These are phyloP conservation scores for Aschersonia sp. DNA, from an alignment of 2,329 filamentous ascomycete genomes.

Conservation along the genomic window DNA sequence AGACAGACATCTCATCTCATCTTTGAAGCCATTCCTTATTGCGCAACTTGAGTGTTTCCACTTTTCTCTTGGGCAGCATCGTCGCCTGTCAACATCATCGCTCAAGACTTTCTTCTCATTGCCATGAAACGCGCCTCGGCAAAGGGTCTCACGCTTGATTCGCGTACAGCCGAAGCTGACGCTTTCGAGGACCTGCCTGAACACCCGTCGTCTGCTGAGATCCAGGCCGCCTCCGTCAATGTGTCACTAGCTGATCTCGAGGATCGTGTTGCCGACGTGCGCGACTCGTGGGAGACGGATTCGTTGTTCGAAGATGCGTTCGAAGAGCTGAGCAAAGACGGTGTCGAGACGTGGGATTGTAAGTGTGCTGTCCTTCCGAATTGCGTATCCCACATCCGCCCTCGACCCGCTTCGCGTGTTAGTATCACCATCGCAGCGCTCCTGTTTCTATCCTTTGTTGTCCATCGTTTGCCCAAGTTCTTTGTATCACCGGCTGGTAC, in stretches of 20 bases:
- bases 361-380: neutral
- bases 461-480: too few relatives aligned
- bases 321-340: slow-evolving; percentile 40
- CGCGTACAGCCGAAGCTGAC: slow-evolving; percentile 18
- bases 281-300: slow-evolving; percentile 47
- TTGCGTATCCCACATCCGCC: too few relatives aligned
- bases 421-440: too few relatives aligned
- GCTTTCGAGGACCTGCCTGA: slow-evolving; percentile 19
- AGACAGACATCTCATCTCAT: neutral
- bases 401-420: neutral
- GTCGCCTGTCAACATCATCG: neutral
- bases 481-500: too few relatives aligned
- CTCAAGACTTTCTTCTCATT: slow-evolving; percentile 1
- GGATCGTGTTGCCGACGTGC: slow-evolving; percentile 34
- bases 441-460: too few relatives aligned
- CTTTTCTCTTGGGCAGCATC: neutral
- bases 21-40: neutral
- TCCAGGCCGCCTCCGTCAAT: slow-evolving; percentile 20
- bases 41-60: neutral
- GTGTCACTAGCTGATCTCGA: slow-evolving; percentile 30
- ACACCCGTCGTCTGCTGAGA: slow-evolving; percentile 19
- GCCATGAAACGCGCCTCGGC: slow-evolving; percentile 8
- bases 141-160: slow-evolving; percentile 17
- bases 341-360: slow-evolving; percentile 22
- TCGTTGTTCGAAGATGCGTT: slow-evolving; percentile 50